phyloP scores from a whole-genome alignment of 2,329 filamentous ascomycete species.

The Clarireedia paspali region DNA sequence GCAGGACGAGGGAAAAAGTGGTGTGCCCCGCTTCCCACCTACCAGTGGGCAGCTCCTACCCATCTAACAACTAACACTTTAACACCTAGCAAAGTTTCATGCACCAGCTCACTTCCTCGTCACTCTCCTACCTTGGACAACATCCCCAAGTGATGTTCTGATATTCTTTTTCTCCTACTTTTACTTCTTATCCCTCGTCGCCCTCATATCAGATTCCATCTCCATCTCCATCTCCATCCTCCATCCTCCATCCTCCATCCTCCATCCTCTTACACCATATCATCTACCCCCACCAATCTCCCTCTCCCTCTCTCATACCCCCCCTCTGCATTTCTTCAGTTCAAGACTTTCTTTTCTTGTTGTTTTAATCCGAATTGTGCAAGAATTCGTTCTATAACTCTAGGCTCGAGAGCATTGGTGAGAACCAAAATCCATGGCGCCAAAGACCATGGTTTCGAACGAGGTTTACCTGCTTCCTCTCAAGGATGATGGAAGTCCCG shows the following conservation, averaged over 20 bases:
- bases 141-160: not conserved
- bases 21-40: conserved; percentile 8
- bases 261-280: no score
- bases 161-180: not conserved
- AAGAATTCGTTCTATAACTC: not conserved
- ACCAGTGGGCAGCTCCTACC: not conserved
- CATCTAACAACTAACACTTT: conserved; percentile 1
- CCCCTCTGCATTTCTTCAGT: no score
- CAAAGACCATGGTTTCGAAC: conserved; percentile 54
- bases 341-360: no score
- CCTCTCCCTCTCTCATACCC: no score
- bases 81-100: not conserved
- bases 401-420: not conserved
- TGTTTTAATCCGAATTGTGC: not conserved
- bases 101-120: not conserved
- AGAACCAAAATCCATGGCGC: conserved; percentile 38
- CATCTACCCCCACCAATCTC: no score
- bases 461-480: conserved; percentile 84
- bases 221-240: no score
- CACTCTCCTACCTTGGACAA: not conserved
- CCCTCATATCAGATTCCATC: no score
- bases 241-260: no score
- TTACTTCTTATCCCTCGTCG: no score
- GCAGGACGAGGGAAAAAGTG: not conserved
- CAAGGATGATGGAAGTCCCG: conserved; percentile 86